Evolutionary conservation across 1,284 basidiomycete species (phyloP), one percentile per base, ranked within the genome.

Genomic region (Apiotrichum veenhuisii): DNA sequence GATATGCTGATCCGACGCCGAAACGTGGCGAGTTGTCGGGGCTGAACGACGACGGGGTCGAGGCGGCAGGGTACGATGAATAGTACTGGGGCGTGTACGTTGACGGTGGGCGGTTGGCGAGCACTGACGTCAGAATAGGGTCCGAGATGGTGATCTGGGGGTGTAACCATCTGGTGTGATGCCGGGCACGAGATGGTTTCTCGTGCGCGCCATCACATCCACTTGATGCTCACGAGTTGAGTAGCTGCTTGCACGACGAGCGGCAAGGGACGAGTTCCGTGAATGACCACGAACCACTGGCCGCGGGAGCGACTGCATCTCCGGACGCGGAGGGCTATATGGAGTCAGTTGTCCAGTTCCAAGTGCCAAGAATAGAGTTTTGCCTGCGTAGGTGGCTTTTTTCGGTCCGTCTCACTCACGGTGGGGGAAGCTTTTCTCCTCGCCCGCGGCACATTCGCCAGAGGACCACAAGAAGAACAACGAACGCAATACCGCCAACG

Each of bases 221-320:
- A n/a, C n/a, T n/a, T n/a, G n/a, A n/a, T n/a, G n/a, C 72, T 58
- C 42, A 73, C 72, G 52, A 7, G 67, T 67, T 1, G 72, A 71
- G 50, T 65, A 69, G 7, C 70, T 71, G 44, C 66, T 67, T 0
- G 56, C 61, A 15, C 66, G 59, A 38, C 62, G 46, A 1, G 54
- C 30, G 14, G 18, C 49, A 63, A 49, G 20, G 20, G 57, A 41
- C 37, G 50, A 53, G 20, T 54, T 58, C 22, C 66, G 61, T 26
- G 57, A 48, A 11, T 57, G 49, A 46, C 46, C 45, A 34, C 55
- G 41, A 20, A 41, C 49, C 44, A 57, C 37, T 23, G 47, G 46
- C 18, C 57, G 27, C 11, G 59, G 52, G 18, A 45, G 54, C 41
- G 66, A 66, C 12, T 64, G 54, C 60, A 72, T 62, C 5, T 68